Percentiles rank a stretch among this genome's conserved stretches.
phyloP scores from a whole-genome alignment of 768 basidiomycete genomes.

The Suillus subalutaceus region DNA sequence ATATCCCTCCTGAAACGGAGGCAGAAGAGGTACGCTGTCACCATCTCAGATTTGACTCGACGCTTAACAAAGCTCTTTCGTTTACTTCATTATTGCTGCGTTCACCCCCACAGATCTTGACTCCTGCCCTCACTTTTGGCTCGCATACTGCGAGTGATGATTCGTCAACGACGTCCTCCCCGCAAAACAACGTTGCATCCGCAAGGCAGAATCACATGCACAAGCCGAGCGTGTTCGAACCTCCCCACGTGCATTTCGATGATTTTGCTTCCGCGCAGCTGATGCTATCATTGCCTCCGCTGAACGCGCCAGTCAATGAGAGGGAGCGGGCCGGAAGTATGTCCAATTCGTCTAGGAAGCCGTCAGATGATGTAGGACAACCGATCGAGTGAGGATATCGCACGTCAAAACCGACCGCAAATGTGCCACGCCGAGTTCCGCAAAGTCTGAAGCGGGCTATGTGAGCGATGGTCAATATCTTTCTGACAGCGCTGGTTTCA shows the following conservation, averaged over 20 bases:
- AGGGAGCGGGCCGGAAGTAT: not conserved
- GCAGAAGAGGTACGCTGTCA: conserved; percentile 33
- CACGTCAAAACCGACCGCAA: conserved; percentile 11
- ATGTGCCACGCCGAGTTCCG: conserved; percentile 18
- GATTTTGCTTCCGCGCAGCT: conserved; percentile 35
- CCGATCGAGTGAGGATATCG: conserved; percentile 27
- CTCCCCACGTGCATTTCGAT: conserved; percentile 33
- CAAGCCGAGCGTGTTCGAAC: conserved; percentile 32
- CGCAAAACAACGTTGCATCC: conserved; percentile 21
- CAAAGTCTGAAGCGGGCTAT: conserved; percentile 26
- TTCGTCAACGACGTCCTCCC: conserved; percentile 36
- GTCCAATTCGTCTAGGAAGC: conserved; percentile 8
- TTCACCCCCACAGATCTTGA: conserved; percentile 22
- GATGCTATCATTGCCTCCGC: conserved; percentile 28
- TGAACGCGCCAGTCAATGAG: conserved; percentile 2
- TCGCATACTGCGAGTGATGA: conserved; percentile 48
- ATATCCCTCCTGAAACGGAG: conserved; percentile 20
- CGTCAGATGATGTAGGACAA: conserved; percentile 17
- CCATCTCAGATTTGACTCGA: not conserved
- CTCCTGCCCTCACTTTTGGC: conserved; percentile 41
- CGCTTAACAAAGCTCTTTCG: not conserved
- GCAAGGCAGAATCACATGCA: conserved; percentile 28
- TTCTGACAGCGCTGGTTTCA: conserved; percentile 24
- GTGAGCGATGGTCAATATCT: conserved; percentile 37
- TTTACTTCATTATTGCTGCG: conserved; percentile 8